A percentile compares a stretch with the other conserved stretches of the same genome.
Conservation (phyloP, 306 rosid genomes). For the Rosa chinensis region DNA sequence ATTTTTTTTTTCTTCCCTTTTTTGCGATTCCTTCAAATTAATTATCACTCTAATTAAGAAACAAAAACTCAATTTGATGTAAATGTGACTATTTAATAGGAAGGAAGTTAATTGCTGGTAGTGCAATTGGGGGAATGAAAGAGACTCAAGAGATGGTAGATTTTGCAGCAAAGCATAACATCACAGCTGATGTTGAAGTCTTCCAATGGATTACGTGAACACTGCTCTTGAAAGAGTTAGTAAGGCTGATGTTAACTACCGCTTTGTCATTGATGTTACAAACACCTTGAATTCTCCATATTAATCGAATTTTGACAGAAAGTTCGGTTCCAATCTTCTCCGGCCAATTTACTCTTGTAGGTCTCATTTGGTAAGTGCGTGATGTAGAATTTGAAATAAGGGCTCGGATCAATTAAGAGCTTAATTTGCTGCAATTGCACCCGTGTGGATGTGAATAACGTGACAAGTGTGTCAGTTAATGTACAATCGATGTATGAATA, state of each 20-base stretch:
- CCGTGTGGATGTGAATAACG: too few relatives aligned
- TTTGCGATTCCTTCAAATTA: too few relatives aligned
- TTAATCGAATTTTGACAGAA: neutral
- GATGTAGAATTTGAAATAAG: too few relatives aligned
- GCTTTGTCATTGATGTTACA: slow-evolving; percentile 44
- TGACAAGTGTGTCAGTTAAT: too few relatives aligned
- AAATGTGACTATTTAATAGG: neutral
- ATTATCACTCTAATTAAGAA: neutral
- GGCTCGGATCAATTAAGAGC: too few relatives aligned
- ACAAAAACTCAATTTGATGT: neutral
- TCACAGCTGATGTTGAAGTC: slow-evolving; percentile 48
- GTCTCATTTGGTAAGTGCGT: too few relatives aligned
- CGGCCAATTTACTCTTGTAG: too few relatives aligned
- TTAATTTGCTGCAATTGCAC: too few relatives aligned
- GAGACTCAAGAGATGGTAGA: slow-evolving; percentile 50
- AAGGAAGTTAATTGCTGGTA: slow-evolving; percentile 36
- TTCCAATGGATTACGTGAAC: slow-evolving; percentile 49
- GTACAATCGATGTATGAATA: too few relatives aligned
- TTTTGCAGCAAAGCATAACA: slow-evolving; percentile 48
- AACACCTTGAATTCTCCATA: slow-evolving; percentile 21
- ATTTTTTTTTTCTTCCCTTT: neutral
- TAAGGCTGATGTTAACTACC: slow-evolving; percentile 52
- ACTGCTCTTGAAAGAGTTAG: slow-evolving; percentile 46
- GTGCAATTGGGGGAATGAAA: slow-evolving; percentile 25
- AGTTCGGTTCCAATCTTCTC: too few relatives aligned